Percentiles rank a stretch among this genome's conserved stretches.
Evolutionary conservation across 2,329 filamentous ascomycete genomes (phyloP).

Genomic region (Hypomyces rosellus): DNA sequence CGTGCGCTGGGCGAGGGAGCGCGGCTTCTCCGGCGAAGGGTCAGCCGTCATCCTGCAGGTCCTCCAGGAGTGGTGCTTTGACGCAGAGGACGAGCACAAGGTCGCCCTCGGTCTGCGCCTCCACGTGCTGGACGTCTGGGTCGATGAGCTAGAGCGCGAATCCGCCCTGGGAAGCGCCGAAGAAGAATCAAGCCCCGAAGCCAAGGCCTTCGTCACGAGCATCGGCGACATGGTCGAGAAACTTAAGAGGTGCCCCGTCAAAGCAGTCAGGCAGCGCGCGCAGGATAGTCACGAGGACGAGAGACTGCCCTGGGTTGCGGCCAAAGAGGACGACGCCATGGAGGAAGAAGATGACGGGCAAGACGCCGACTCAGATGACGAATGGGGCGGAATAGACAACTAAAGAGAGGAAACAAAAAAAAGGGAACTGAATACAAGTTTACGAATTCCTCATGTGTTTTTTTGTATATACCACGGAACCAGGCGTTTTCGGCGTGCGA

Average conservation of each 20-base stretch:
- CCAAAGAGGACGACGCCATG: conserved; percentile 32
- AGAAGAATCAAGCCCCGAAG: conserved; percentile 18
- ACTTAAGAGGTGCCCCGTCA: conserved; percentile 56
- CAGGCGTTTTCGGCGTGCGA: too few species aligned
- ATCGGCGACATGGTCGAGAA: conserved; percentile 51
- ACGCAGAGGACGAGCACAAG: conserved; percentile 36
- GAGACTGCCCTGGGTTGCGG: conserved; percentile 55
- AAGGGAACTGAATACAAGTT: too few species aligned
- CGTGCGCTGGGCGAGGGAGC: conserved; percentile 43
- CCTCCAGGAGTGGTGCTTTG: conserved; percentile 27
- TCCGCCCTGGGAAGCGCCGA: conserved; percentile 41
- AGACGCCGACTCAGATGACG: conserved; percentile 34
- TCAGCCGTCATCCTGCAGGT: conserved; percentile 23
- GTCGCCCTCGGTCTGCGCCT: conserved; percentile 79
- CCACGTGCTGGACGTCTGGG: conserved; percentile 84
- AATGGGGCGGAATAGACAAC: conserved; percentile 66
- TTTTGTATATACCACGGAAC: too few species aligned
- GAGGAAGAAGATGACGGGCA: conserved; percentile 25
- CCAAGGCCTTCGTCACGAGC: conserved; percentile 43
- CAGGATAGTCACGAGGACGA: conserved; percentile 68
- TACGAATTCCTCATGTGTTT: too few species aligned
- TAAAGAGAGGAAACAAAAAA: neutral
- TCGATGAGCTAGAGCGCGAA: conserved; percentile 78
- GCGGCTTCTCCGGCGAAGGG: conserved; percentile 25
- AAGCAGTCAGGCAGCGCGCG: conserved; percentile 64